Conservation (phyloP, 495 filamentous ascomycete species). For the Penicillium taxi region DNA sequence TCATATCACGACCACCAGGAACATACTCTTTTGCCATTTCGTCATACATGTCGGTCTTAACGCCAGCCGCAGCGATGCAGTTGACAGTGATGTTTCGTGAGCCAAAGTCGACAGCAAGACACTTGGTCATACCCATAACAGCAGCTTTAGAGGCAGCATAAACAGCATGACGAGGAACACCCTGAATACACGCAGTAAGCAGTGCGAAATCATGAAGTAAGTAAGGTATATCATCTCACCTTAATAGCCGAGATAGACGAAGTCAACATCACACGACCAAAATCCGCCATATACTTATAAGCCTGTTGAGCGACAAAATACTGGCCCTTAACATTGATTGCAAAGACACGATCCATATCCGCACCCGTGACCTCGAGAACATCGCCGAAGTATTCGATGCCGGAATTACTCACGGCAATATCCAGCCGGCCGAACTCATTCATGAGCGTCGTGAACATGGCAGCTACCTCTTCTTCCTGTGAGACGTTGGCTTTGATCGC, state of each 20-base stretch:
- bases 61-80: conserved; percentile 43
- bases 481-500: conserved; percentile 47
- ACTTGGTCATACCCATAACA: conserved; percentile 48
- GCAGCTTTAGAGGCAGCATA: conserved; percentile 51
- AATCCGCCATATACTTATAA: conserved; percentile 50
- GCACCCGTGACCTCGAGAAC: conserved; percentile 41
- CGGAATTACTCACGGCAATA: conserved; percentile 47
- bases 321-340: conserved; percentile 49
- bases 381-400: conserved; percentile 45
- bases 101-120: conserved; percentile 48
- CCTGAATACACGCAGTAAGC: conserved; percentile 8
- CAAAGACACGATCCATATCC: conserved; percentile 47
- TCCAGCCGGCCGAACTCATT: conserved; percentile 34
- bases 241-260: conserved; percentile 27
- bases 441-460: conserved; percentile 39
- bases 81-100: conserved; percentile 46
- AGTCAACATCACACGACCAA: conserved; percentile 24
- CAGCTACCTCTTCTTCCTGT: conserved; percentile 31
- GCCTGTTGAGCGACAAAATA: conserved; percentile 62
- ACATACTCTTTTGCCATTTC: conserved; percentile 32
- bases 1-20: conserved; percentile 28
- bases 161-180: conserved; percentile 21
- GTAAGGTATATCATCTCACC: conserved; percentile 7
- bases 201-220: too few species aligned
- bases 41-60: conserved; percentile 33